These are phyloP conservation scores for Scleroderma citrinum DNA, from an alignment of 768 basidiomycete species.

Conservation along the genomic window DNA sequence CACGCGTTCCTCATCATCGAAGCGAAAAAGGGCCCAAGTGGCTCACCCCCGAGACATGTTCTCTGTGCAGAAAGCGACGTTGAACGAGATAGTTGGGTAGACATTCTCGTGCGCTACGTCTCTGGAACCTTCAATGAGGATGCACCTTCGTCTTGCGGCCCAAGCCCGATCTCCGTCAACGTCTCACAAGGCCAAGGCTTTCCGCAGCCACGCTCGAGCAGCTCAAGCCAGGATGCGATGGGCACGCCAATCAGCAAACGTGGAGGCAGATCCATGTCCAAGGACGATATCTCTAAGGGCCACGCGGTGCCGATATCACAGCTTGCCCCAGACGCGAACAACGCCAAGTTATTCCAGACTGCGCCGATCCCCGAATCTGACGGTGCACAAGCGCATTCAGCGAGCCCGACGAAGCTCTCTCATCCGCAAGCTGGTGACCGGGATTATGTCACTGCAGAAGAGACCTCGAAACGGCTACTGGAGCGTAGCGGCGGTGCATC, in stretches of 20 bases:
- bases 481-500: constrained; percentile 39
- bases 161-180: constrained; percentile 19
- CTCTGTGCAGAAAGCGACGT: constrained; percentile 94
- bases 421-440: constrained; percentile 36
- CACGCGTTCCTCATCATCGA: constrained; percentile 98
- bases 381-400: constrained; percentile 26
- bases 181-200: constrained; percentile 24
- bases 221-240: constrained; percentile 32
- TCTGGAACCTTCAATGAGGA: constrained; percentile 78
- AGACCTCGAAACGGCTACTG: constrained; percentile 33
- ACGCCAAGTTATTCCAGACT: constrained; percentile 56
- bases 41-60: constrained; percentile 77
- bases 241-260: constrained; percentile 24
- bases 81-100: constrained; percentile 93
- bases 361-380: constrained; percentile 27
- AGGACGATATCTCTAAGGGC: constrained; percentile 57
- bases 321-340: constrained; percentile 46
- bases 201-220: constrained; percentile 54
- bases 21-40: constrained; percentile 65
- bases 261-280: constrained; percentile 40
- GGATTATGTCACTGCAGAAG: constrained; percentile 19
- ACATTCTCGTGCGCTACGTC: constrained; percentile 85
- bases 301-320: constrained; percentile 51
- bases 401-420: constrained; percentile 52
- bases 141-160: constrained; percentile 36